These are phyloP conservation scores for Graphium sp. DNA, from an alignment of 2,329 filamentous ascomycete species.

Conservation along the genomic window DNA sequence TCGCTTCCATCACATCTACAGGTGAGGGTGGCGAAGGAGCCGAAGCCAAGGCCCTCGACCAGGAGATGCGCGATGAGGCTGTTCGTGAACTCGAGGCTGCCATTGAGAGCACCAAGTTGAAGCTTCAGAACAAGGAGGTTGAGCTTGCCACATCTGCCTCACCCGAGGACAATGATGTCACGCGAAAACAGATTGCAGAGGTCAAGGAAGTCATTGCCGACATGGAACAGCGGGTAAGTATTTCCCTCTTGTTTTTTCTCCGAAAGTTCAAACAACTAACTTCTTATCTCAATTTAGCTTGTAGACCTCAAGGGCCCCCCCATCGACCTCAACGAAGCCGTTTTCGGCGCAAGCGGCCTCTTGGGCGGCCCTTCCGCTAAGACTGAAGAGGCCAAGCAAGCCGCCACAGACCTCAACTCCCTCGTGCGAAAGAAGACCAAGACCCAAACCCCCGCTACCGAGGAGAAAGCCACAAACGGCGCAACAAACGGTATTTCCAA, in stretches of 20 bases:
- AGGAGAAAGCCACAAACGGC: conserved; percentile 9
- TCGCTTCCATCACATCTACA: conserved; percentile 59
- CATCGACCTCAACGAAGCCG: conserved; percentile 36
- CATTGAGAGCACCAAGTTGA: conserved; percentile 54
- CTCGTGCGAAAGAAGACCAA: conserved; percentile 52
- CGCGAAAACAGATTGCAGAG: conserved; percentile 46
- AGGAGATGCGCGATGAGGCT: conserved; percentile 54
- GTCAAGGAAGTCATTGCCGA: conserved; percentile 65
- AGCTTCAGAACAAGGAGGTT: conserved; percentile 53
- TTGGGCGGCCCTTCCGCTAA: conserved; percentile 43
- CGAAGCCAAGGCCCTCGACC: conserved; percentile 41
- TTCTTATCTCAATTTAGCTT: conserved; percentile 25
- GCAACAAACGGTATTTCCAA: conserved; percentile 9
- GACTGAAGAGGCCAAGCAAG: conserved; percentile 56
- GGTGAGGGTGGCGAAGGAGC: conserved; percentile 28
- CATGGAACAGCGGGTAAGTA: conserved; percentile 55
- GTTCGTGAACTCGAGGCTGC: conserved; percentile 55
- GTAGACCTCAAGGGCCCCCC: conserved; percentile 51
- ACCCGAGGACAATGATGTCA: conserved; percentile 49
- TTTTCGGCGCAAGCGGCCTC: conserved; percentile 25
- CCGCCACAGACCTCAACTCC: conserved; percentile 57
- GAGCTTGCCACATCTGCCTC: conserved; percentile 44
- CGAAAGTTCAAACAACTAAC: conserved; percentile 3
- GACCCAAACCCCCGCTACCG: conserved; percentile 14
- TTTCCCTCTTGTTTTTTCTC: conserved; percentile 5